A percentile compares a stretch with the other conserved stretches of the same genome.
Evolutionary conservation across 495 filamentous ascomycete species (phyloP).

Genomic region (Achaetomiella virescens): DNA sequence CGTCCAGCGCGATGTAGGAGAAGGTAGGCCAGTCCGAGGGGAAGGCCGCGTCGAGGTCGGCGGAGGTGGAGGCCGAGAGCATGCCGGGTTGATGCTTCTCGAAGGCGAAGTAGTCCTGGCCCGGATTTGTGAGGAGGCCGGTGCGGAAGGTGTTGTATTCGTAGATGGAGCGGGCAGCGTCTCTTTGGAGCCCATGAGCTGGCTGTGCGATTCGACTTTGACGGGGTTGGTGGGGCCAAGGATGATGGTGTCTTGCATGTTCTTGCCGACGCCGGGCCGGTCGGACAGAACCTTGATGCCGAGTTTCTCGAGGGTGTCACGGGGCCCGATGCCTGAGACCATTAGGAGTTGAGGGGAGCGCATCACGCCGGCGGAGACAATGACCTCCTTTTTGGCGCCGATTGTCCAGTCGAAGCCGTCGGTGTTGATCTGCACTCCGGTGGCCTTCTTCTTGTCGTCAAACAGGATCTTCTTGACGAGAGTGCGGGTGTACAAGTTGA

Average conservation of each 20-base stretch:
- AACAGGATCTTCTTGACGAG: conserved; percentile 4
- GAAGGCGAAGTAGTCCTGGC: conserved; percentile 41
- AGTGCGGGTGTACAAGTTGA: neutral
- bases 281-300: conserved; percentile 41
- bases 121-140: conserved; percentile 39
- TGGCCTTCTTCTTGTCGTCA: conserved; percentile 1
- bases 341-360: conserved; percentile 48
- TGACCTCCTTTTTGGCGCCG: conserved; percentile 35
- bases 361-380: conserved; percentile 45
- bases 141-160: conserved; percentile 24
- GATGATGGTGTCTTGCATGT: conserved; percentile 4
- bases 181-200: conserved; percentile 1
- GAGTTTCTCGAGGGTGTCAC: conserved; percentile 20
- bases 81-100: conserved; percentile 37
- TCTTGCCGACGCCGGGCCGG: conserved; percentile 46
- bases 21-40: conserved; percentile 55
- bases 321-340: conserved; percentile 35
- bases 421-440: neutral
- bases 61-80: conserved; percentile 6
- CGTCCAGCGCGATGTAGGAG: conserved; percentile 33
- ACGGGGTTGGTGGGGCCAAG: neutral
- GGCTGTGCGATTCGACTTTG: neutral
- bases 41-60: conserved; percentile 27
- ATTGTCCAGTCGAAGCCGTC: neutral
- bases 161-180: conserved; percentile 25